Conservation (phyloP, 2,329 filamentous ascomycete species). For the Fusarium sublunatum region DNA sequence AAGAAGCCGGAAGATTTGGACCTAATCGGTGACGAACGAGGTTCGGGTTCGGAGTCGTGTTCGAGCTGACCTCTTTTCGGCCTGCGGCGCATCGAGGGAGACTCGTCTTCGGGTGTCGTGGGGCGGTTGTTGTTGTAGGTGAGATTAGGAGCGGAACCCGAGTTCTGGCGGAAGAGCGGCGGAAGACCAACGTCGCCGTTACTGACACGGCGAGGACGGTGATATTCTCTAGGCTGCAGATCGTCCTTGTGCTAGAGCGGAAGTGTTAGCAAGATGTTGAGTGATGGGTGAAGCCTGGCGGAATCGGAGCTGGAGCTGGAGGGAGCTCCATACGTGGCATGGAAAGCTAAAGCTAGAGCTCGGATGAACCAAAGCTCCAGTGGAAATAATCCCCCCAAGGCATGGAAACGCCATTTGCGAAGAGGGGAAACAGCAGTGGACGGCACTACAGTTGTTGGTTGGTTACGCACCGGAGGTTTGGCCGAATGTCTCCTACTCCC, state of each 20-base stretch:
- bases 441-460: background rate
- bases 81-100: slow-evolving; percentile 53
- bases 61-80: slow-evolving; percentile 55
- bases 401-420: background rate
- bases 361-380: slow-evolving; percentile 4
- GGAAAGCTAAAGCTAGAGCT: slow-evolving; percentile 20
- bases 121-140: slow-evolving; percentile 34
- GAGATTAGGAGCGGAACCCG: slow-evolving; percentile 54
- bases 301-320: slow-evolving; percentile 19
- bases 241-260: slow-evolving; percentile 24
- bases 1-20: slow-evolving; percentile 30
- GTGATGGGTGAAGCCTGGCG: slow-evolving; percentile 14
- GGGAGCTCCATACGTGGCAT: slow-evolving; percentile 22
- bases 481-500: slow-evolving; percentile 50
- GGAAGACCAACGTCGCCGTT: slow-evolving; percentile 28
- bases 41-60: slow-evolving; percentile 35
- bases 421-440: background rate
- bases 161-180: slow-evolving; percentile 38
- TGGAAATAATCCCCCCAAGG: background rate
- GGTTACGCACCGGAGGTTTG: slow-evolving; percentile 40
- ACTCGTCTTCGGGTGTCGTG: slow-evolving; percentile 34
- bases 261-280: slow-evolving; percentile 18
- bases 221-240: slow-evolving; percentile 34
- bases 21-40: slow-evolving; percentile 26
- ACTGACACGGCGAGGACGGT: slow-evolving; percentile 37